These are phyloP conservation scores for Pythium sukuiense DNA, from an alignment of 352 stramenopile species.

Conservation along the genomic window DNA sequence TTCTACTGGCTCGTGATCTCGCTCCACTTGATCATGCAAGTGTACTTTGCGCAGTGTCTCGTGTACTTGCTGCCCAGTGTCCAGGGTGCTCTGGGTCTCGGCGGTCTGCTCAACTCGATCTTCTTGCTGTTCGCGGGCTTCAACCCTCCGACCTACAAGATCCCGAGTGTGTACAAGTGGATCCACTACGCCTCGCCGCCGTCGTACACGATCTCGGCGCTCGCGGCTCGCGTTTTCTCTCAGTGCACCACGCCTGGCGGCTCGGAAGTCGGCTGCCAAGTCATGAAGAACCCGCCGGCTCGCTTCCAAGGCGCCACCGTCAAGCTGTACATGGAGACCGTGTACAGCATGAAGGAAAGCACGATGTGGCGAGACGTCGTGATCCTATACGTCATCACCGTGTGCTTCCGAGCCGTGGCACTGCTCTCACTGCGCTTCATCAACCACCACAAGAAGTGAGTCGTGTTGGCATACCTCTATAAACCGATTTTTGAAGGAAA, in stretches of 20 bases:
- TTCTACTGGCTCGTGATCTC: slow-evolving; percentile 56
- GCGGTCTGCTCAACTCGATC: slow-evolving; percentile 44
- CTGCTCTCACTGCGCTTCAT: slow-evolving; percentile 46
- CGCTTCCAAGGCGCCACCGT: slow-evolving; percentile 36
- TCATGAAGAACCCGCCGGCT: slow-evolving; percentile 25
- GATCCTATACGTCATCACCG: slow-evolving; percentile 36
- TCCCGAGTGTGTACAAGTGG: slow-evolving; percentile 57
- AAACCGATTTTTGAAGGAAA: no score
- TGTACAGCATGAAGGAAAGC: slow-evolving; percentile 56
- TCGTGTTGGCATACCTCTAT: no score
- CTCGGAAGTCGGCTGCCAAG: slow-evolving; percentile 32
- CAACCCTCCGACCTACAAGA: slow-evolving; percentile 47
- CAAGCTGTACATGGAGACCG: slow-evolving; percentile 48
- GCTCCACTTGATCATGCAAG: slow-evolving; percentile 48
- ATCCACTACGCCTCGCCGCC: slow-evolving; percentile 51
- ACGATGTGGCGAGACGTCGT: slow-evolving; percentile 41
- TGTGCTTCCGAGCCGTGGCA: slow-evolving; percentile 37
- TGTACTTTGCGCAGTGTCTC: slow-evolving; percentile 52
- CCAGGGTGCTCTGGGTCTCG: slow-evolving; percentile 36
- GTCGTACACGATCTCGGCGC: slow-evolving; percentile 47
- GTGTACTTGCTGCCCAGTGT: slow-evolving; percentile 46
- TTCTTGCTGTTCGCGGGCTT: slow-evolving; percentile 61
- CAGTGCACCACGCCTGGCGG: slow-evolving; percentile 31
- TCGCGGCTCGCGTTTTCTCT: slow-evolving; percentile 38
- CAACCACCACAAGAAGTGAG: slow-evolving; percentile 33